Percentiles rank a stretch among this genome's conserved stretches.
These are phyloP conservation scores for Irpex rosettiformis DNA, from an alignment of 1,284 basidiomycete species.

Conservation along the genomic window DNA sequence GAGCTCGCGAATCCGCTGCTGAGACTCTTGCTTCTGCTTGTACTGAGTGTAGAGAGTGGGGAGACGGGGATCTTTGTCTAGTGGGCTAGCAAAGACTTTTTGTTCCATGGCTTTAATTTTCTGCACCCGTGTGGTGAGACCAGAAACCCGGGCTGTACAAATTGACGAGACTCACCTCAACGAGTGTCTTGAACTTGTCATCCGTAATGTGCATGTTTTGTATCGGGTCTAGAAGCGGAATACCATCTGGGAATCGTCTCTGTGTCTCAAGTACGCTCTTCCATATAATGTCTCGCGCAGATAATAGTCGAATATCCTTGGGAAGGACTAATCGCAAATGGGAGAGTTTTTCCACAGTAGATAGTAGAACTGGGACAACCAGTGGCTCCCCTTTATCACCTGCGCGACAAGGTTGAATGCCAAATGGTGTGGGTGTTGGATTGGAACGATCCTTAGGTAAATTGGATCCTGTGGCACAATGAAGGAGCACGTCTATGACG, in stretches of 20 bases:
- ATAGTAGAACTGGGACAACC: conserved; percentile 87
- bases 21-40: conserved; percentile 71
- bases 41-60: conserved; percentile 81
- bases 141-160: not conserved
- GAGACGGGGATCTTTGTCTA: conserved; percentile 75
- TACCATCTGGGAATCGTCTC: conserved; percentile 84
- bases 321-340: conserved; percentile 87
- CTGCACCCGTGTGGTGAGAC: conserved; percentile 34
- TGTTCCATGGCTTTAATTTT: conserved; percentile 90
- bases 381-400: conserved; percentile 79
- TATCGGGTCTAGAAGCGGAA: conserved; percentile 88
- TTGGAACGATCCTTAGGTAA: conserved; percentile 61
- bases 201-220: conserved; percentile 97
- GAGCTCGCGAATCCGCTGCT: conserved; percentile 69
- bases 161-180: conserved; percentile 52
- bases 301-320: conserved; percentile 81
- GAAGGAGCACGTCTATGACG: conserved; percentile 90
- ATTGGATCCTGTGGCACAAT: conserved; percentile 67
- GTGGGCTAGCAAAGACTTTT: conserved; percentile 70
- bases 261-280: conserved; percentile 91
- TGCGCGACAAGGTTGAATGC: conserved; percentile 68
- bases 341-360: conserved; percentile 84
- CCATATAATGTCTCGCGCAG: conserved; percentile 81
- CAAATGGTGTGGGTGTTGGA: conserved; percentile 57
- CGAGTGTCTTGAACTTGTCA: conserved; percentile 84